Base-by-base conservation (phyloP, 2,329 filamentous ascomycete genomes). In the Ascochyta fabae region DNA sequence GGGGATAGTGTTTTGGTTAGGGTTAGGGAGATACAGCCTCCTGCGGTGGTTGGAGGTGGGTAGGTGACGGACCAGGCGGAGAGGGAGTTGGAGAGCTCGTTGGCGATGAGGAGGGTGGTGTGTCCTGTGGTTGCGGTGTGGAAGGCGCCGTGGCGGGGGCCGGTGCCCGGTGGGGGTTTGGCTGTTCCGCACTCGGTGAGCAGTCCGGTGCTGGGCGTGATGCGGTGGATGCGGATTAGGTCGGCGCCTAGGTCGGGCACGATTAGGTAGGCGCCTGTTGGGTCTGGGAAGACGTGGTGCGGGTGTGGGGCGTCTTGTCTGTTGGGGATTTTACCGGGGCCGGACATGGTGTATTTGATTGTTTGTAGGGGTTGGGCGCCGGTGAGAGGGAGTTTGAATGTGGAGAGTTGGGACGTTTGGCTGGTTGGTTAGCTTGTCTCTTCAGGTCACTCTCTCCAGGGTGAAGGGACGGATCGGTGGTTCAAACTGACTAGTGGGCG, bases 221-320 rank as follows among this genome's bases (percentile, higher is more conserved):
- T 81, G 66, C 74, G 74, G 74, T 83, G 83, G 62, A 85, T 78
- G 53, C 82, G 83, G 48, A 85, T 75, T 22, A 82, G 65, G 62
- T 86, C 83, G 5, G 82, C 80, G 31, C 83, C 83, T 2, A 86
- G 77, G 59, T 86, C 84, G 1, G 82, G 78, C 7, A 79, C 76
- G 1, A 86, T 68, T 22, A 85, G 63, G 64, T 78, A 85, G 34
- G 75, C 68, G 12, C 80, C 80, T 0, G 80, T 81, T 0, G 79
- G 81, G 57, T 82, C 83, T 10, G 76, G 70, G 61, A 82, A 77
- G 5, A 78, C 78, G 16, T 81, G 77, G 70, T 86, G 84, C 7
- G 83, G 83, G 61, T 86, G 84, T 6, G 83, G 77, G 5, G 77
- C 78, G 53, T 85, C 80, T 67, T 86, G 84, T n/a, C 84, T 80